phyloP scores from a whole-genome alignment of 805 yeast genomes.

The Grigorovia transvaalensis region DNA sequence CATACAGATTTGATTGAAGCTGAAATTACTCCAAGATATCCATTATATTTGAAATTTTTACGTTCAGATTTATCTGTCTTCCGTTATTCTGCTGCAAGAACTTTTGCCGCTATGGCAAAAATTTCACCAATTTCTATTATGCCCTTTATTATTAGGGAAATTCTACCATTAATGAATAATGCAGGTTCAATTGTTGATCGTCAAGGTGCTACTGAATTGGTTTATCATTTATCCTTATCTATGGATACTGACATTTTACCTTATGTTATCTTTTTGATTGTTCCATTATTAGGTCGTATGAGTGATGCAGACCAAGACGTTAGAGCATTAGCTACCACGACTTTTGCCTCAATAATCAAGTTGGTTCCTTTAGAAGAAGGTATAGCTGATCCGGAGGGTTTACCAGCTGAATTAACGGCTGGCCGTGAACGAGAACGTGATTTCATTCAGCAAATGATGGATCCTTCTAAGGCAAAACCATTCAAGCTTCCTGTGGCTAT shows the following conservation, averaged over 20 bases:
- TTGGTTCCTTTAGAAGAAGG: slow-evolving; percentile 96
- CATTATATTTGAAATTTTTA: slow-evolving; percentile 43
- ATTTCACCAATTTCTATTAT: slow-evolving; percentile 61
- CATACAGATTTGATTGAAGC: slow-evolving; percentile 35
- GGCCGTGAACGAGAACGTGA: slow-evolving; percentile 93
- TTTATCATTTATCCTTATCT: slow-evolving; percentile 70
- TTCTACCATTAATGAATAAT: slow-evolving; percentile 73
- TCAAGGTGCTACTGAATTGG: slow-evolving; percentile 89
- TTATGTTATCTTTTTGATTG: slow-evolving; percentile 87
- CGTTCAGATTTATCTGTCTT: slow-evolving; percentile 69
- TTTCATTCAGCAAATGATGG: slow-evolving; percentile 96
- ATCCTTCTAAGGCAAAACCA: slow-evolving; percentile 79
- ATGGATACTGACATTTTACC: slow-evolving; percentile 90
- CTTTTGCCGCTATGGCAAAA: slow-evolving; percentile 70
- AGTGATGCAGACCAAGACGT: slow-evolving; percentile 86
- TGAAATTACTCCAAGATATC: slow-evolving; percentile 43
- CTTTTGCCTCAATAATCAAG: slow-evolving; percentile 92
- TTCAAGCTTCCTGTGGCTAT: slow-evolving; percentile 85
- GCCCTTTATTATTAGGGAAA: slow-evolving; percentile 63
- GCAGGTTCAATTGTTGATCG: slow-evolving; percentile 61
- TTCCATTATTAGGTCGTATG: slow-evolving; percentile 95
- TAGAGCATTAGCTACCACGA: slow-evolving; percentile 84
- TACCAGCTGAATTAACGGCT: slow-evolving; percentile 71
- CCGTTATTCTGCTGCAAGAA: slow-evolving; percentile 82
- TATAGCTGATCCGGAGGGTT: slow-evolving; percentile 86